Base-by-base conservation (phyloP, 306 rosid species). In the Malus asiatica region DNA sequence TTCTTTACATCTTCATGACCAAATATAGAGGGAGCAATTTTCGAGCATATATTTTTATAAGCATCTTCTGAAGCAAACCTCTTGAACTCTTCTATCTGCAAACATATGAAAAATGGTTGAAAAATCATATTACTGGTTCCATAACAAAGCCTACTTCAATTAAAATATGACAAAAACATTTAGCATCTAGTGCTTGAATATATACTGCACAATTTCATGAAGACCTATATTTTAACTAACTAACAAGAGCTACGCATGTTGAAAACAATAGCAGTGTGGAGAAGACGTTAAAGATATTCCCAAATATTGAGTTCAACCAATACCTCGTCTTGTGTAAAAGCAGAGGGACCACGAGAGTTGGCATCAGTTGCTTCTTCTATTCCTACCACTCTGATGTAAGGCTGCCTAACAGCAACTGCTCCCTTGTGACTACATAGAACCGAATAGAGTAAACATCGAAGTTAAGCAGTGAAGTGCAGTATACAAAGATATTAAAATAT, bases 401-500 rank as follows among this genome's bases (percentile, higher is more conserved):
- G 99, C 75, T 95, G 99, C 76, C 97, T 87, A 68, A 95, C 80
- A n/a, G 97, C 99, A 70, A 95, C 97, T 25, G 97, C 99, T 80
- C 97, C 97, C 84, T 88, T 92, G 82, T 90, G 87, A 59, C 99
- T 95, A 90, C 84, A 81, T 23, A 79, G 25, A 68, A 22, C 29
- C 57, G 73, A 73, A 68, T 76, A 77, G 23, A 78, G 72, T 51
- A 53, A 60, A 38, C 51, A 38, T 42, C 6, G 32, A 51, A 62
- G 40, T 61, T 78, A 11, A 76, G 69, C 12, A 20, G 29, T 63
- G 16, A 16, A 60, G 46, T 66, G 44, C n/a, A 78, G 20, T 30
- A 68, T 62, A 30, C 53, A 67, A 76, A 66, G 73, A 45, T 67
- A 65, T 4, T 53, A 67, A 30, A 35, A 73, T 65, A 58, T 62